These are phyloP conservation scores for Hyparrhenia diplandra DNA, from an alignment of 176 grass and related monocot species.

Conservation along the genomic window DNA sequence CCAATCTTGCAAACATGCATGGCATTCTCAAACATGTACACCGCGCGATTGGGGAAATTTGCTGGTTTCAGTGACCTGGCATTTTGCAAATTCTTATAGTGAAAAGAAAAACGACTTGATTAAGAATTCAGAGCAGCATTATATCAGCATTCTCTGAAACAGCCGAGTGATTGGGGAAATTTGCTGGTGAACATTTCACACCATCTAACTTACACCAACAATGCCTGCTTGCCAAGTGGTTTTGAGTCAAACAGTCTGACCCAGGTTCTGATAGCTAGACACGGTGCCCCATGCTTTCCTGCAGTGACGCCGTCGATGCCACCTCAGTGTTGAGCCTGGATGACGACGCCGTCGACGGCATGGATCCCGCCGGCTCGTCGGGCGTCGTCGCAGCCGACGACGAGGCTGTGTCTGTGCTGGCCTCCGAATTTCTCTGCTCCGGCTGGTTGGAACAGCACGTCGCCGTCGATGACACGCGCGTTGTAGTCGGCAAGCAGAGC, in stretches of 20 bases:
- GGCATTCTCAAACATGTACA: no score
- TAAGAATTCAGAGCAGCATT: no score
- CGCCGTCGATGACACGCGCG: background rate
- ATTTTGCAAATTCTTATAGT: no score
- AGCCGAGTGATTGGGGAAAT: no score
- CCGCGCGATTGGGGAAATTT: no score
- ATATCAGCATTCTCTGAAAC: no score
- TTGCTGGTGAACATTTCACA: no score
- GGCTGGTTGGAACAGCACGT: background rate
- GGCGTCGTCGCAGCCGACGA: background rate
- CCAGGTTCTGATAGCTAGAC: background rate
- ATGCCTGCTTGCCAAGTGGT: no score
- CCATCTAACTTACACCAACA: no score
- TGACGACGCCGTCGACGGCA: slow-evolving; percentile 10
- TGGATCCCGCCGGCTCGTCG: background rate
- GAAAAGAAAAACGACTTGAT: no score
- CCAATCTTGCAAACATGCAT: no score
- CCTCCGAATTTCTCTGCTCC: slow-evolving; percentile 8
- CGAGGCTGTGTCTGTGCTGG: background rate
- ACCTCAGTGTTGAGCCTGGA: background rate
- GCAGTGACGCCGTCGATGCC: background rate
- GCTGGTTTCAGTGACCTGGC: no score
- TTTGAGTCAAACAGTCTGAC: background rate
- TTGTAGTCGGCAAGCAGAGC: slow-evolving; percentile 30
- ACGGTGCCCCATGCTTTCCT: background rate